Conservation (phyloP, 345 rosid species). For the Eutrema yunnanense region DNA sequence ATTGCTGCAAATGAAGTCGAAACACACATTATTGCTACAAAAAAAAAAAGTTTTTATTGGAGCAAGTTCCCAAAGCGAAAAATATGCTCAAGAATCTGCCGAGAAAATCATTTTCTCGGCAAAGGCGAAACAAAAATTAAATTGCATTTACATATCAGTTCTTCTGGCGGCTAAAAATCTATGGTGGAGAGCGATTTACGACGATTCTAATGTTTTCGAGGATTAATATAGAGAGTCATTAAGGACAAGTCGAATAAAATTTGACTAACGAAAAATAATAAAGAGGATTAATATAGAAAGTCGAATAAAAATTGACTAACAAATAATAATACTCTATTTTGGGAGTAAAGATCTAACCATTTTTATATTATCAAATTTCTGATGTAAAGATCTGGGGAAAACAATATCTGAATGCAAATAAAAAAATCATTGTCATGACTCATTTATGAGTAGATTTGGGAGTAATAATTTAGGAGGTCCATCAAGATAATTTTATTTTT, state of each 20-base stretch:
- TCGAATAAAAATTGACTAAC: neutral
- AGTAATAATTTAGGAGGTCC: neutral
- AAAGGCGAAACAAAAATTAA: too few relatives aligned
- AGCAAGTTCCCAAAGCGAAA: constrained; percentile 13
- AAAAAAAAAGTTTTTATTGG: neutral
- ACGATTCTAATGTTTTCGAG: neutral
- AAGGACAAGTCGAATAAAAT: neutral
- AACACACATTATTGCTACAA: neutral
- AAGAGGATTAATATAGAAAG: constrained; percentile 1
- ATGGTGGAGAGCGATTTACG: constrained; percentile 11
- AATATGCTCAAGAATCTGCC: neutral
- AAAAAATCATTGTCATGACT: constrained; percentile 25
- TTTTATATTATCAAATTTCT: neutral
- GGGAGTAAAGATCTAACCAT: neutral
- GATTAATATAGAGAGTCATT: constrained; percentile 1
- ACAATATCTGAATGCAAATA: neutral
- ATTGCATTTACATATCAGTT: neutral
- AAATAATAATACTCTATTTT: neutral
- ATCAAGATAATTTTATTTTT: neutral
- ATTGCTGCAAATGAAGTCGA: neutral
- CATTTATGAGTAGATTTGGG: constrained; percentile 24
- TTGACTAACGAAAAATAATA: neutral
- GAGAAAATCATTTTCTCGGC: too few relatives aligned
- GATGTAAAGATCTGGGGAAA: neutral
- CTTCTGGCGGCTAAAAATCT: constrained; percentile 10